These are phyloP conservation scores for Pythium volutum DNA, from an alignment of 352 stramenopile genomes.

Conservation along the genomic window DNA sequence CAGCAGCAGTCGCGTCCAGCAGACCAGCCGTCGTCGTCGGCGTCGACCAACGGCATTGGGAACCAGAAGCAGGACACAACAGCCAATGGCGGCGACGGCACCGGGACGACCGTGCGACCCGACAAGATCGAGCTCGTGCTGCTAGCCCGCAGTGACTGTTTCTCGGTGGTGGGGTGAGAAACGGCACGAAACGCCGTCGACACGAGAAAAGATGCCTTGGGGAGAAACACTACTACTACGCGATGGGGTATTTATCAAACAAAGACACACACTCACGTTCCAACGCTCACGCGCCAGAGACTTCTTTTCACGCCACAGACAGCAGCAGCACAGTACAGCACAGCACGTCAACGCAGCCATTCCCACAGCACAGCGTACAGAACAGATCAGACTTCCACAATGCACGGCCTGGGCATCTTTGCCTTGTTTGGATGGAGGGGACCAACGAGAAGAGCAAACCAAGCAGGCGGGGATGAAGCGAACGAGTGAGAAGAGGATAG, in stretches of 20 bases:
- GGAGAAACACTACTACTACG: background rate
- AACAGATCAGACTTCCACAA: too few species aligned
- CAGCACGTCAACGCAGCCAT: background rate
- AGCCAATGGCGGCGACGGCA: too few species aligned
- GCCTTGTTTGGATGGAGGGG: background rate
- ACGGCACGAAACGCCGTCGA: background rate
- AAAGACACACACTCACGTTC: slow-evolving; percentile 3
- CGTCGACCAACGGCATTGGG: background rate
- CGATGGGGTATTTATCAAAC: slow-evolving; percentile 16
- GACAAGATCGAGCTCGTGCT: slow-evolving; percentile 38
- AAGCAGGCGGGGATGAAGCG: background rate
- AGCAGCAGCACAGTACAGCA: background rate
- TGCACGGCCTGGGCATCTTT: too few species aligned
- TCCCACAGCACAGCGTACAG: background rate
- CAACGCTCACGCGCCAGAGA: background rate
- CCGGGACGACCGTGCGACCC: background rate
- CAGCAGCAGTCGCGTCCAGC: slow-evolving; percentile 24
- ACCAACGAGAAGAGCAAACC: background rate
- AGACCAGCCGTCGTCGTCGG: slow-evolving; percentile 15
- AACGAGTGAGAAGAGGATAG: background rate
- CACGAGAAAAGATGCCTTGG: slow-evolving; percentile 5
- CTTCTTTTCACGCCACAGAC: slow-evolving; percentile 4
- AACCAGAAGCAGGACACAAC: slow-evolving; percentile 1
- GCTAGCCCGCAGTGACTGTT: slow-evolving; percentile 66
- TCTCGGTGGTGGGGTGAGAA: slow-evolving; percentile 55